phyloP scores from a whole-genome alignment of 805 yeast species.

The Saccharomyces mikatae region DNA sequence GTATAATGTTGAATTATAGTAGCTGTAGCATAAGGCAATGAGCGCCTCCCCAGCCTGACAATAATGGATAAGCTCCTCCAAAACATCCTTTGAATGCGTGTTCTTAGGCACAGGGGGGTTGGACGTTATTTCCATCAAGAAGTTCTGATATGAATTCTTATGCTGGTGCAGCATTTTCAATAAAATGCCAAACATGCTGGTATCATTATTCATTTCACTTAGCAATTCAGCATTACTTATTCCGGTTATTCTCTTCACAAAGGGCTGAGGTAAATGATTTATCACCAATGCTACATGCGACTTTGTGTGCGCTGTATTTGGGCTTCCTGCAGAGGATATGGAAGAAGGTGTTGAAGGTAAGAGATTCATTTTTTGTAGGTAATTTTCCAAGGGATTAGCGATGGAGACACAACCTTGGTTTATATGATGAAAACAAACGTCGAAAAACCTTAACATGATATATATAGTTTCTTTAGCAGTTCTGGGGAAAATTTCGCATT shows the following conservation, averaged over 20 bases:
- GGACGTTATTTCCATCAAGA: conserved; percentile 9
- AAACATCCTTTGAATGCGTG: conserved; percentile 3
- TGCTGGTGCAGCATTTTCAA: conserved; percentile 16
- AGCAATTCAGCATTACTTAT: conserved; percentile 10
- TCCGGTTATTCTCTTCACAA: conserved; percentile 14
- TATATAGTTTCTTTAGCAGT: conserved; percentile 33
- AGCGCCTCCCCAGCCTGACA: conserved; percentile 21
- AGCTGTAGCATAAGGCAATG: conserved; percentile 17
- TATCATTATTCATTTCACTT: conserved; percentile 13
- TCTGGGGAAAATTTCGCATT: conserved; percentile 30
- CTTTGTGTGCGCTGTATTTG: conserved; percentile 2
- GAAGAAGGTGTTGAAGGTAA: conserved; percentile 28
- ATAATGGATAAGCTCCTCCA: conserved; percentile 9
- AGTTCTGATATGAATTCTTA: conserved; percentile 11
- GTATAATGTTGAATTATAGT: conserved; percentile 21
- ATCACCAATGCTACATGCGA: conserved; percentile 9
- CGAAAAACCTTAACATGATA: conserved; percentile 24
- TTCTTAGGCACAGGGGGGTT: background rate
- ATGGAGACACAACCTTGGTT: conserved; percentile 16
- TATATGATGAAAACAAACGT: conserved; percentile 20
- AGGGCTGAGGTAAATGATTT: conserved; percentile 20
- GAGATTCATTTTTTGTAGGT: conserved; percentile 13
- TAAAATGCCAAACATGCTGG: conserved; percentile 17
- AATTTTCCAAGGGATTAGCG: conserved; percentile 22
- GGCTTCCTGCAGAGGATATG: conserved; percentile 1